Conservation (phyloP, 306 rosid species). For the Fagus sylvatica region DNA sequence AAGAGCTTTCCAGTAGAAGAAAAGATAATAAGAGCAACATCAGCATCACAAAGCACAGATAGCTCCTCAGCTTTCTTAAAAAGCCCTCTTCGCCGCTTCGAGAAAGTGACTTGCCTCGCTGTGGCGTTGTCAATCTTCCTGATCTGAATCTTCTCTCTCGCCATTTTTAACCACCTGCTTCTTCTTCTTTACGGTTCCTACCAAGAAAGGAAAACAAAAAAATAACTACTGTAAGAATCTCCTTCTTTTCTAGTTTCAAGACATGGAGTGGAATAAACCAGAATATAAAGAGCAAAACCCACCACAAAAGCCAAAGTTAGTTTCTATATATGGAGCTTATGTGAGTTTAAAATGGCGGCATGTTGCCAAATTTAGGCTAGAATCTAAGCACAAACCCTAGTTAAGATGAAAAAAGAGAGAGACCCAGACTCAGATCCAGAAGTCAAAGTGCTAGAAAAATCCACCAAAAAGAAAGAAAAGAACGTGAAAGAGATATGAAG, state of each 20-base stretch:
- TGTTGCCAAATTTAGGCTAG: slow-evolving; percentile 49
- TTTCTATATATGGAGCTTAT: slow-evolving; percentile 34
- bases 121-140: slow-evolving; percentile 90
- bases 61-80: slow-evolving; percentile 92
- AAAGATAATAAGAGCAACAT: slow-evolving; percentile 79
- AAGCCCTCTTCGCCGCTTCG: slow-evolving; percentile 85
- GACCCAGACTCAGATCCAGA: slow-evolving; percentile 35
- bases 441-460: neutral
- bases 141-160: slow-evolving; percentile 94
- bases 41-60: slow-evolving; percentile 94
- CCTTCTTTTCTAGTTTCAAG: neutral
- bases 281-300: slow-evolving; percentile 22
- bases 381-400: slow-evolving; percentile 30
- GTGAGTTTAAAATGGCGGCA: slow-evolving; percentile 28
- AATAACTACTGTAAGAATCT: slow-evolving; percentile 8
- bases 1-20: slow-evolving; percentile 86
- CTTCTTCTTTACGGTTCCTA: neutral
- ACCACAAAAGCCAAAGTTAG: slow-evolving; percentile 30
- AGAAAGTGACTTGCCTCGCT: slow-evolving; percentile 93
- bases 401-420: neutral
- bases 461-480: slow-evolving; percentile 4
- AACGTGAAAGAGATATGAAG: neutral
- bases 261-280: slow-evolving; percentile 40
- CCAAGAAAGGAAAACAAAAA: neutral
- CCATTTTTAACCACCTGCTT: slow-evolving; percentile 43